Base-by-base conservation (phyloP, 306 rosid genomes). In the Lablab purpureus region DNA sequence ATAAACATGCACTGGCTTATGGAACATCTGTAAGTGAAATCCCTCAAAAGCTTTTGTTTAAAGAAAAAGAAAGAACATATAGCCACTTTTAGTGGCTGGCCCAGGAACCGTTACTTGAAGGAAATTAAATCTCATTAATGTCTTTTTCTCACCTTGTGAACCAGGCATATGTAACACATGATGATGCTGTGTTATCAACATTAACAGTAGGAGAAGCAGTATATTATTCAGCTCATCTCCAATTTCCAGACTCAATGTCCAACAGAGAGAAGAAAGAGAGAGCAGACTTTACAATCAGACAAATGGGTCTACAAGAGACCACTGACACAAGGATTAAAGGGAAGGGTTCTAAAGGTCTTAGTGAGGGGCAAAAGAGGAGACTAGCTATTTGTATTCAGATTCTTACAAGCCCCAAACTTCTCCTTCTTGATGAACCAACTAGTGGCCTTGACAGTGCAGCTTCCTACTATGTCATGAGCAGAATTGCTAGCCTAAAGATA, bases 101-200 rank as follows among this genome's bases (percentile, higher is more conserved):
- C 14, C 58, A 70, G 49, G 19, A 32, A 27, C 18, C 11, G 32
- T 30, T 32, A 71, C 10, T 51, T 32, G 64, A 51, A 28, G 62
- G 36, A 69, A 71, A 63, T 72, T 13, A 34, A 55, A 52, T 22
- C 3, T 40, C n/a, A 56, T 40, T 37, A 8, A 41, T 45, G 60
- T 28, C 30, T 40, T 40, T 45, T n/a, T 28, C 30, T 6, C 17
- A 23, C 56, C 45, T 17, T 58, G 50, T 75, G 32, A 46, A 36
- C 22, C 56, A 87, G 93, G 89, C 89, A 41, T 89, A 89, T 62
- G 91, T 87, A 11, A 79, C 89, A 36, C 91, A 87, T 81, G 89
- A 89, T 32, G 91, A 89, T 43, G 64, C 81, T 36, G 23, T 84
- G 46, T 72, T 85, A 19, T 11, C 85, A 37, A 87, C 87, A 6